Evolutionary conservation across 1,284 basidiomycete species (phyloP).

Genomic region (Nidula niveotomentosa): DNA sequence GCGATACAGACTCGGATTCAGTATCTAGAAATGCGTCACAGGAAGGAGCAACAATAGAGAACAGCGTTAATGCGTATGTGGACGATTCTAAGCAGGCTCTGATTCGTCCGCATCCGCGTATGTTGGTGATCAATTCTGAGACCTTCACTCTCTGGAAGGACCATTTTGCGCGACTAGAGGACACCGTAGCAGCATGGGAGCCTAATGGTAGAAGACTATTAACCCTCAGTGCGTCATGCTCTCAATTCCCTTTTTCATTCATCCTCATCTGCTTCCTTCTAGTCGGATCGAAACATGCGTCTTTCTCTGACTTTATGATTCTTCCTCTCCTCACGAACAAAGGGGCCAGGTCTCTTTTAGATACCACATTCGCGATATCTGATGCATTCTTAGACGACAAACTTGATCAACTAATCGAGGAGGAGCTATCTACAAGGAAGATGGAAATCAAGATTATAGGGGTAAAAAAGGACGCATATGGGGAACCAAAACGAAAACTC

Average conservation of each 20-base stretch:
- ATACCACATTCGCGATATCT: constrained; percentile 41
- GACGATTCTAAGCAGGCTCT: no score
- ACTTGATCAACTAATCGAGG: constrained; percentile 28
- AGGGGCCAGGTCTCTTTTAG: constrained; percentile 33
- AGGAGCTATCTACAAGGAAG: constrained; percentile 28
- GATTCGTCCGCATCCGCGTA: constrained; percentile 24
- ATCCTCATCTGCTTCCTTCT: constrained; percentile 1
- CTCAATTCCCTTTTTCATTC: background rate
- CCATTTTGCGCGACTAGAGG: constrained; percentile 60
- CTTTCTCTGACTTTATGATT: constrained; percentile 60
- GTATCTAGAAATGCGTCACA: no score
- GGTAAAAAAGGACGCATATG: constrained; percentile 33
- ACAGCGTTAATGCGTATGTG: no score
- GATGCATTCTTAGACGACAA: constrained; percentile 47
- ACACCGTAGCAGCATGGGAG: constrained; percentile 53
- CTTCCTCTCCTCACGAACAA: constrained; percentile 40
- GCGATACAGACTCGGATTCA: no score
- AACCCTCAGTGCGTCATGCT: constrained; percentile 42
- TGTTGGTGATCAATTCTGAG: constrained; percentile 74
- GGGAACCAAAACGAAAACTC: constrained; percentile 43
- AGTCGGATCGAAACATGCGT: constrained; percentile 52
- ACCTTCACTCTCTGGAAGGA: constrained; percentile 73
- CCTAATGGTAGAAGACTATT: constrained; percentile 40
- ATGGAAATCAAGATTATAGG: constrained; percentile 45
- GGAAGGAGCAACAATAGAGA: no score